Conservation (phyloP, 2,329 filamentous ascomycete species). For the Purpureocillium takamizusanense region DNA sequence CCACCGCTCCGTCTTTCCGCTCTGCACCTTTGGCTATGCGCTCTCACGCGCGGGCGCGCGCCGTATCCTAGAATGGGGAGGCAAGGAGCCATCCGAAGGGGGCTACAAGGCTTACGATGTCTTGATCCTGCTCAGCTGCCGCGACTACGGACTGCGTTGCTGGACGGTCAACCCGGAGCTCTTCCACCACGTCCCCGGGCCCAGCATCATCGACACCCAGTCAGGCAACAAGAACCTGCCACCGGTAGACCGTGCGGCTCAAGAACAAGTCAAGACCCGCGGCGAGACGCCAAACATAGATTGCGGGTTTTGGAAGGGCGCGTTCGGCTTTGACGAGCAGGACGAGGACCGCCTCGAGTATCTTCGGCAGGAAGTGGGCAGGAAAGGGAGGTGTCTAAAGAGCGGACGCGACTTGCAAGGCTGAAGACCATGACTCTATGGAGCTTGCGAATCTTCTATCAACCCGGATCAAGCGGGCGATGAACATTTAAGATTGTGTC, state of each 20-base stretch:
- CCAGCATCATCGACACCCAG: background rate
- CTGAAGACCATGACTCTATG: too few species aligned
- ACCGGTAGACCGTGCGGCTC: background rate
- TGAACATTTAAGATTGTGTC: too few species aligned
- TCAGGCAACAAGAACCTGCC: background rate
- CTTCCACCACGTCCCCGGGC: slow-evolving; percentile 1
- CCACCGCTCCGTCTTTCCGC: slow-evolving; percentile 2
- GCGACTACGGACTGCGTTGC: background rate
- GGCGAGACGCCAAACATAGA: slow-evolving; percentile 2
- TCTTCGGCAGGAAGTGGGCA: background rate
- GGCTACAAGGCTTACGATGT: slow-evolving; percentile 1
- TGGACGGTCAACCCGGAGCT: slow-evolving; percentile 1
- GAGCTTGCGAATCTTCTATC: too few species aligned
- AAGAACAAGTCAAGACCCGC: background rate
- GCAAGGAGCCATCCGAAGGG: background rate
- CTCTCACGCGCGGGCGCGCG: background rate
- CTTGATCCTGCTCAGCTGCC: background rate
- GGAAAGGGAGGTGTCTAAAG: slow-evolving; percentile 1
- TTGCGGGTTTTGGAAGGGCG: background rate
- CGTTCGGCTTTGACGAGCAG: background rate
- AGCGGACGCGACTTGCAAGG: background rate
- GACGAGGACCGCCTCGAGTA: background rate
- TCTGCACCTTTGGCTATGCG: slow-evolving; percentile 2
- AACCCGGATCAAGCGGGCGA: too few species aligned
- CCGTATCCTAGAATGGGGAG: background rate